Percentiles rank a stretch among this genome's conserved stretches.
Conservation (phyloP, 805 yeast genomes). For the Ogataea henricii region DNA sequence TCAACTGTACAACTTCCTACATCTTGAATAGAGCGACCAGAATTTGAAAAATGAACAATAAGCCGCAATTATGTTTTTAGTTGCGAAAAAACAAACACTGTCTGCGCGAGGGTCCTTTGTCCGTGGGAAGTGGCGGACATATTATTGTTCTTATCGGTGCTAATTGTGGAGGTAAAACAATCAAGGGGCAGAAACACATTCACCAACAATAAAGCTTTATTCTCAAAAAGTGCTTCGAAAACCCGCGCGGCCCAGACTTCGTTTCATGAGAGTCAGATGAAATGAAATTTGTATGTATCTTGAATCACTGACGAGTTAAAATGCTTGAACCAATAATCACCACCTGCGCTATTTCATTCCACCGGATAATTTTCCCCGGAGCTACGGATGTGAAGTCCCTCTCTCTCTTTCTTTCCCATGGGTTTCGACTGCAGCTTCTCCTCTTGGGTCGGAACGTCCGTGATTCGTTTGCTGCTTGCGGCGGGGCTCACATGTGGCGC, state of each 20-base stretch:
- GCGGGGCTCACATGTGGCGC: too few species aligned
- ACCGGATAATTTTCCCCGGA: not conserved
- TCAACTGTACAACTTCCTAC: too few species aligned
- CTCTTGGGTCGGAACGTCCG: too few species aligned
- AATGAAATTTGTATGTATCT: not conserved
- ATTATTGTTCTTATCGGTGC: not conserved
- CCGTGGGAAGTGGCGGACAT: too few species aligned
- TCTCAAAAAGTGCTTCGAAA: not conserved
- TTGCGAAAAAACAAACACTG: not conserved
- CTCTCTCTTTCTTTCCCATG: too few species aligned
- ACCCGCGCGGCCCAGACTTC: not conserved
- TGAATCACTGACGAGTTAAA: too few species aligned
- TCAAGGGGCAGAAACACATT: too few species aligned
- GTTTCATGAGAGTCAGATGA: not conserved
- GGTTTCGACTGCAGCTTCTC: too few species aligned
- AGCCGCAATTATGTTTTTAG: not conserved
- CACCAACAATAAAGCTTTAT: too few species aligned
- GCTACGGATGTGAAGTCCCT: not conserved
- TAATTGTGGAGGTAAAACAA: not conserved
- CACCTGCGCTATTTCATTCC: not conserved
- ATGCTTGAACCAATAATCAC: not conserved
- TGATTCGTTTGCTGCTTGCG: too few species aligned
- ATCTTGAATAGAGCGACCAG: too few species aligned
- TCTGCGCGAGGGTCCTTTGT: not conserved
- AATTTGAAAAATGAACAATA: too few species aligned